Conservation (phyloP, 306 rosid species). For the Corylus americana region DNA sequence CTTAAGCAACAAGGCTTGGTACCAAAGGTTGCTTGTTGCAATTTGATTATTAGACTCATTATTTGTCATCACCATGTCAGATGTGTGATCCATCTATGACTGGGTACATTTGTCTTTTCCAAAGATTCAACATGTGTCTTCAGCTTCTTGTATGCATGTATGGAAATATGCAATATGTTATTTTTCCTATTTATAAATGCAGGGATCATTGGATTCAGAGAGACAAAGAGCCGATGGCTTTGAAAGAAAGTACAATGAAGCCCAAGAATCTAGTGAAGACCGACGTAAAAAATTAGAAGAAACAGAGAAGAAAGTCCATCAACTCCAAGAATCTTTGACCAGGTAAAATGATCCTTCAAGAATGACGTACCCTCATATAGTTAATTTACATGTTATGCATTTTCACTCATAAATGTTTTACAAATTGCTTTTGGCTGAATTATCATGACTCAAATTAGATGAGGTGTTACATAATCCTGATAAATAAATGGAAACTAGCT, state of each 20-base stretch:
- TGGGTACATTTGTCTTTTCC: not conserved
- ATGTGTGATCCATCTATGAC: not conserved
- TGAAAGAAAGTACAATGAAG: slow-evolving; percentile 66
- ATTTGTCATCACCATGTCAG: not conserved
- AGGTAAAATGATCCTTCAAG: slow-evolving; percentile 51
- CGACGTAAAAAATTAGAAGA: slow-evolving; percentile 58
- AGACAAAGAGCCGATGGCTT: slow-evolving; percentile 53
- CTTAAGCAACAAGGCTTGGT: not conserved
- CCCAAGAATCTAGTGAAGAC: slow-evolving; percentile 50
- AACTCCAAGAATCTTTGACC: slow-evolving; percentile 73
- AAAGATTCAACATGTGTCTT: slow-evolving; percentile 19
- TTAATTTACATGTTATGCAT: slow-evolving; percentile 15
- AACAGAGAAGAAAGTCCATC: slow-evolving; percentile 66
- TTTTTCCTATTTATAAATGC: slow-evolving; percentile 17
- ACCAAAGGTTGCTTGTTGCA: not conserved
- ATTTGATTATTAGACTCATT: not conserved
- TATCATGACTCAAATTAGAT: not conserved
- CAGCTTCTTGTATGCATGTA: slow-evolving; percentile 1
- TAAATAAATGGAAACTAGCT: not conserved
- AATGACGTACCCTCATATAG: slow-evolving; percentile 6
- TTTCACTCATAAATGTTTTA: slow-evolving; percentile 16
- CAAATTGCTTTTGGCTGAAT: not conserved
- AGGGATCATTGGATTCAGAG: slow-evolving; percentile 59
- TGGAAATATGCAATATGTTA: slow-evolving; percentile 1
- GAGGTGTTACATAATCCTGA: not conserved